Base-by-base conservation (phyloP, 306 rosid genomes). In the Sphenostylis stenocarpa region DNA sequence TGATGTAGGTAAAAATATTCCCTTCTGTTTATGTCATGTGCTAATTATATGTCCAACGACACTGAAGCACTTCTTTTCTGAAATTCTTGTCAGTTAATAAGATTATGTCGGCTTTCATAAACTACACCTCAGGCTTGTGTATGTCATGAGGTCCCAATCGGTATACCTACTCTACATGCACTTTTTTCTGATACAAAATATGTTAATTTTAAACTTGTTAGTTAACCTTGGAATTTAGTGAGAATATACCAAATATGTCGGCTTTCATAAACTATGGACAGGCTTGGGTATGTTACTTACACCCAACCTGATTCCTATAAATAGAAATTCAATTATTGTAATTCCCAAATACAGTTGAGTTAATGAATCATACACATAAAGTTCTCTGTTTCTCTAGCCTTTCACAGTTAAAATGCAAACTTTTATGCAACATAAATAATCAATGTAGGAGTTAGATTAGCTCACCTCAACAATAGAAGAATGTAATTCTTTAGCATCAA, bases 381-480 rank as follows among this genome's bases (percentile, higher is more conserved):
- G 72, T 56, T 75, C 43, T 67, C 36, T 45, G 57, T 67, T 62
- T 58, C 72, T 60, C 62, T n/a, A 52, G 63, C 57, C 43, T 69
- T 51, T 76, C 29, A 43, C 13, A 72, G 55, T 45, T 76, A 47
- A 79, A 72, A 55, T 60, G 70, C 64, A 48, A 45, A 29, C 39
- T 51, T 73, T 77, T 63, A 72, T 33, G 73, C 19, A 76, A 67
- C 75, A 79, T 9, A 67, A 65, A 66, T 52, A 43, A 77, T 48
- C 52, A 76, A 39, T 43, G 21, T 13, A 39, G 28, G 62, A 62
- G 61, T 76, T 26, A 21, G 81, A 83, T 39, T 66, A 80, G 38
- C 92, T 84, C 81, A 92, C 99, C 99, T 92, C 89, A 70, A 97
- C 94, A 53, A 91, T 83, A 84, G 81, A 89, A 80, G 80, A 41